phyloP scores from a whole-genome alignment of 768 basidiomycete species.

The Rhizopogon sp. region DNA sequence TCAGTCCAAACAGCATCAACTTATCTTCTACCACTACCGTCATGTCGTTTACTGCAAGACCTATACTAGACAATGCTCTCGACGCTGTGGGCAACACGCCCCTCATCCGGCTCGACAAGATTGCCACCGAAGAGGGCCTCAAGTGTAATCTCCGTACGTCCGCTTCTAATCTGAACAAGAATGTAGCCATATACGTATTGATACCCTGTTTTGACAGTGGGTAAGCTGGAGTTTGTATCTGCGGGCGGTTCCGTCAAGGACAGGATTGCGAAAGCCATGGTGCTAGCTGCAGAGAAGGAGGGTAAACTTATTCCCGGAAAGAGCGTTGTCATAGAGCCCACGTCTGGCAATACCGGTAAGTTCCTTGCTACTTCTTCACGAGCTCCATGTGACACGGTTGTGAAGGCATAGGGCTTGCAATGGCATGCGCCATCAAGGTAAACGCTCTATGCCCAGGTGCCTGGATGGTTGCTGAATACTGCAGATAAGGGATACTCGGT shows the following conservation, averaged over 20 bases:
- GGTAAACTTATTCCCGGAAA: slow-evolving; percentile 82
- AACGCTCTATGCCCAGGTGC: slow-evolving; percentile 5
- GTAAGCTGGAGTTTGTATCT: slow-evolving; percentile 85
- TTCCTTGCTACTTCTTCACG: background rate
- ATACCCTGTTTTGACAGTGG: slow-evolving; percentile 46
- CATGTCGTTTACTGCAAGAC: slow-evolving; percentile 28
- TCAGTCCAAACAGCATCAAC: background rate
- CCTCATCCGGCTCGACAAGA: slow-evolving; percentile 77
- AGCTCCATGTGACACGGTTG: background rate
- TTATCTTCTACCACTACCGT: background rate
- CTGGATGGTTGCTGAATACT: slow-evolving; percentile 62
- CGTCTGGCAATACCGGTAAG: slow-evolving; percentile 91
- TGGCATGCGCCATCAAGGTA: slow-evolving; percentile 94
- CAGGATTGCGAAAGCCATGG: slow-evolving; percentile 94
- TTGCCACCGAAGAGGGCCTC: slow-evolving; percentile 68
- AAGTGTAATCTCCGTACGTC: slow-evolving; percentile 86
- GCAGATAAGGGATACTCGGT: slow-evolving; percentile 87
- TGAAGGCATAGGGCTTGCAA: slow-evolving; percentile 85
- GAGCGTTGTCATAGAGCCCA: slow-evolving; percentile 93
- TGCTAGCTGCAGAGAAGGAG: slow-evolving; percentile 87
- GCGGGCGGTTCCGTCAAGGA: slow-evolving; percentile 96
- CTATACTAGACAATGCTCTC: slow-evolving; percentile 72
- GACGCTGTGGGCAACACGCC: slow-evolving; percentile 91
- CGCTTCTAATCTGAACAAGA: background rate
- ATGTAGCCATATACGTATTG: background rate